These are phyloP conservation scores for Byssochlamys sp. DNA, from an alignment of 2,329 filamentous ascomycete genomes.

Conservation along the genomic window DNA sequence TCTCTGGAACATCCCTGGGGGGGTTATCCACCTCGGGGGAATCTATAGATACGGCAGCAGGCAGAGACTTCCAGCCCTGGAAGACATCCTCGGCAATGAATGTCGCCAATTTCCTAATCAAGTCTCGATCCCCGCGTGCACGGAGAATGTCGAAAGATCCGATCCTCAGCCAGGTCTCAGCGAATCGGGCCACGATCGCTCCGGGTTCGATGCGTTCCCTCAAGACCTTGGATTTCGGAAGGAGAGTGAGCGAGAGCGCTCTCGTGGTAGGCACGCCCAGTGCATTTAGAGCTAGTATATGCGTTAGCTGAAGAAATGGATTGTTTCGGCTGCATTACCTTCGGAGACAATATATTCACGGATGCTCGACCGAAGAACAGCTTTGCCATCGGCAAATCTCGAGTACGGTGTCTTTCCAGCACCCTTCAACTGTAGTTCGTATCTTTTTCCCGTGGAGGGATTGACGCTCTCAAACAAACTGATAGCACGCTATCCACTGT, in stretches of 20 bases:
- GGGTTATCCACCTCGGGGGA: constrained; percentile 34
- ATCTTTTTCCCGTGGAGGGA: constrained; percentile 58
- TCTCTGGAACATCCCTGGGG: constrained; percentile 44
- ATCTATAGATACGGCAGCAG: constrained; percentile 43
- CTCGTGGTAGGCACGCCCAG: constrained; percentile 77
- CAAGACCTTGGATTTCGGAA: constrained; percentile 62
- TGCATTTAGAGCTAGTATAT: constrained; percentile 54
- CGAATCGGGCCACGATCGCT: constrained; percentile 85
- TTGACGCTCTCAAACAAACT: constrained; percentile 86
- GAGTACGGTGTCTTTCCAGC: constrained; percentile 90
- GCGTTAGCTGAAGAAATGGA: constrained; percentile 1
- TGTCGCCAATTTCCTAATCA: constrained; percentile 65
- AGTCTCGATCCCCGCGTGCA: constrained; percentile 64
- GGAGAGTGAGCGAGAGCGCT: constrained; percentile 69
- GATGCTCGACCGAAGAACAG: constrained; percentile 83
- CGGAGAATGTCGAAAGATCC: constrained; percentile 94
- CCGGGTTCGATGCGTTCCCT: constrained; percentile 79
- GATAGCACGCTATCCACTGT: constrained; percentile 56
- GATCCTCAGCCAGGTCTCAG: constrained; percentile 80
- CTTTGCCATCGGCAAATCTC: constrained; percentile 90
- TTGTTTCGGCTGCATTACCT: constrained; percentile 32
- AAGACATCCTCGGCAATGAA: constrained; percentile 85
- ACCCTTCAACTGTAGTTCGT: constrained; percentile 89
- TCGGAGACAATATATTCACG: constrained; percentile 91
- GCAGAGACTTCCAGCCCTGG: constrained; percentile 75